Evolutionary conservation across 192 early-diverging fungal genomes (phyloP).

Genomic region (Helicostylum pulchrum): DNA sequence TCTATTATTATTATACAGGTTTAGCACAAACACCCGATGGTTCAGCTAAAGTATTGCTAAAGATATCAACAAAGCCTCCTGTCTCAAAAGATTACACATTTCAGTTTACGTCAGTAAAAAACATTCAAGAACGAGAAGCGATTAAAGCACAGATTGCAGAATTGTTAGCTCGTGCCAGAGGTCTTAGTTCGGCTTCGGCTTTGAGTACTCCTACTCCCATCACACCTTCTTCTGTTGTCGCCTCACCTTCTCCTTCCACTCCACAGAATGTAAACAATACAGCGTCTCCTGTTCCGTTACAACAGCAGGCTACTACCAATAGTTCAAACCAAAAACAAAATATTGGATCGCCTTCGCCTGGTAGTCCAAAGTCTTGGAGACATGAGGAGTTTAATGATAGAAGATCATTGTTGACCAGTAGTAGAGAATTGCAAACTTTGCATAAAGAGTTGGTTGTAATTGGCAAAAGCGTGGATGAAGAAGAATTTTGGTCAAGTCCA

Average conservation of each 20-base stretch:
- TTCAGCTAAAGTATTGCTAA: constrained; percentile 23
- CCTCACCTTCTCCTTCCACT: constrained; percentile 5
- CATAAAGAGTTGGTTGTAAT: constrained; percentile 75
- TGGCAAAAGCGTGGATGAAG: constrained; percentile 72
- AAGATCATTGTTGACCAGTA: constrained; percentile 60
- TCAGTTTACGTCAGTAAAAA: constrained; percentile 26
- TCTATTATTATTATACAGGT: constrained; percentile 1
- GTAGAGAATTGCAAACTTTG: constrained; percentile 63
- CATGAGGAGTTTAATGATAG: constrained; percentile 62
- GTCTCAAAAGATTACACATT: constrained; percentile 29
- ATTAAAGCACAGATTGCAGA: constrained; percentile 33
- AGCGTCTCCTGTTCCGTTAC: not conserved
- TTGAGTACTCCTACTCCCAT: constrained; percentile 15
- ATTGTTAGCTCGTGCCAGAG: constrained; percentile 20
- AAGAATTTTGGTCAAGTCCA: constrained; percentile 93
- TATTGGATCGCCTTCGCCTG: not conserved
- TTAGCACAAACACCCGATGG: constrained; percentile 26
- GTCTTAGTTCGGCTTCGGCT: constrained; percentile 7
- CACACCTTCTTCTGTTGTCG: constrained; percentile 1
- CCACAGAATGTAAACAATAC: constrained; percentile 7
- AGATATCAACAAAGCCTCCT: constrained; percentile 29
- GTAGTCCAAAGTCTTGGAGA: not conserved
- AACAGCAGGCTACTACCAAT: not conserved
- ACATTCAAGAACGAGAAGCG: constrained; percentile 26
- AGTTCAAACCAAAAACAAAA: not conserved